Evolutionary conservation across 1,284 basidiomycete species (phyloP).

Genomic region (Taiwanofungus camphoratus): DNA sequence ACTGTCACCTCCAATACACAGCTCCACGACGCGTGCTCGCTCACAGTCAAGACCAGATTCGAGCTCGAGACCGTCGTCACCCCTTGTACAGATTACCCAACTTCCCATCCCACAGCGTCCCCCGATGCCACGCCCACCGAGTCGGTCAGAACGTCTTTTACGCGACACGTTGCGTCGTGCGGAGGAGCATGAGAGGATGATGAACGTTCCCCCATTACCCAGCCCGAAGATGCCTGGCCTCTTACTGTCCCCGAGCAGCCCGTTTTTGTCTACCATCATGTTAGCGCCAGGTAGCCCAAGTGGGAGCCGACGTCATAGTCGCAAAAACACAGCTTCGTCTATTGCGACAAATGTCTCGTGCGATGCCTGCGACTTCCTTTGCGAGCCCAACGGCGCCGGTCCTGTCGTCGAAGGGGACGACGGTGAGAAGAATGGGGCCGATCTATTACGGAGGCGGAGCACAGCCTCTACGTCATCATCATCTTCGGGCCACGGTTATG

Average conservation of each 20-base stretch:
- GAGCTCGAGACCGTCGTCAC: constrained; percentile 20
- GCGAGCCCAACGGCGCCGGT: constrained; percentile 17
- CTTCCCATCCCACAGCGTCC: constrained; percentile 19
- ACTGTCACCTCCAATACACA: constrained; percentile 15
- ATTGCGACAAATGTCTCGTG: constrained; percentile 21
- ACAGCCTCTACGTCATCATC: constrained; percentile 15
- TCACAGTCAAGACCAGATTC: constrained; percentile 21
- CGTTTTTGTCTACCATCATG: too few relatives aligned
- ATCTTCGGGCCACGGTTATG: constrained; percentile 17
- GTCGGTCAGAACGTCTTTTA: constrained; percentile 50
- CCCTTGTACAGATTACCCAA: constrained; percentile 15
- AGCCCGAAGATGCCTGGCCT: constrained; percentile 9
- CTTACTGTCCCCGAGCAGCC: background rate
- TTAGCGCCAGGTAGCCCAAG: too few relatives aligned
- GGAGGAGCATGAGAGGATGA: constrained; percentile 32
- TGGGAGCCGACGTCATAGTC: constrained; percentile 20
- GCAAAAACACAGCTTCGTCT: constrained; percentile 23
- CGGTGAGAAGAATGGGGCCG: constrained; percentile 22
- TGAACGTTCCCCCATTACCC: constrained; percentile 15
- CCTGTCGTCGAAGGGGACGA: constrained; percentile 29
- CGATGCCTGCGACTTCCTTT: constrained; percentile 21
- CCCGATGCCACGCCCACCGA: constrained; percentile 29
- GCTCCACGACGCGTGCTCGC: constrained; percentile 15
- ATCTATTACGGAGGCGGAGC: constrained; percentile 14
- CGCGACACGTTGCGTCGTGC: constrained; percentile 52